Evolutionary conservation across 31 red algal species (phyloP).

Genomic region (Porphyra umbilicalis): DNA sequence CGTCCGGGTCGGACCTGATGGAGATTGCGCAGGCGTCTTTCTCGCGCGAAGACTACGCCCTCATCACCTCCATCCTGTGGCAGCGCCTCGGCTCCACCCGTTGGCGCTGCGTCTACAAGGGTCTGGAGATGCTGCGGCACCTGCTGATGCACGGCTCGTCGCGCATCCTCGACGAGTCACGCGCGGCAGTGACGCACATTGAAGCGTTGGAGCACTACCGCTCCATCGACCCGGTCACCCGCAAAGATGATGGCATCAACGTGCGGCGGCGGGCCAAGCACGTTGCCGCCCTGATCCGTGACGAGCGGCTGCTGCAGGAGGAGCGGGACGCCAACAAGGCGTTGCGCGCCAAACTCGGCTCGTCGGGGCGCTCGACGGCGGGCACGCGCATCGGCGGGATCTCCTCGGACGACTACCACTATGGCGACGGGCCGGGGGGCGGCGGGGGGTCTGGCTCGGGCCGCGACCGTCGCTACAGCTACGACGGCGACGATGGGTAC

Average conservation of each 20-base stretch:
- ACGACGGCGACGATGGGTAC: constrained; percentile 32
- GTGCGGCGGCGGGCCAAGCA: constrained; percentile 71
- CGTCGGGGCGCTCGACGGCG: not conserved
- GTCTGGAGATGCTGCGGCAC: constrained; percentile 60
- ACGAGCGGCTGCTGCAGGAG: constrained; percentile 58
- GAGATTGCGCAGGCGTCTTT: constrained; percentile 75
- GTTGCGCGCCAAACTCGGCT: constrained; percentile 57
- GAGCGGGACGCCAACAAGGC: constrained; percentile 74
- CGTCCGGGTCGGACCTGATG: constrained; percentile 69
- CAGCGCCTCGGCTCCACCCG: constrained; percentile 67
- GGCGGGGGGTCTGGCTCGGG: not conserved
- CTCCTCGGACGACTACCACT: constrained; percentile 64
- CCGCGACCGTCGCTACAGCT: constrained; percentile 8
- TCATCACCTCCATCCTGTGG: constrained; percentile 94
- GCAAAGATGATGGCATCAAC: constrained; percentile 62
- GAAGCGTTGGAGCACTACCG: constrained; percentile 69
- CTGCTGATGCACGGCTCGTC: constrained; percentile 80
- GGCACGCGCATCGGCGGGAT: constrained; percentile 37
- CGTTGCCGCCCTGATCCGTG: constrained; percentile 63
- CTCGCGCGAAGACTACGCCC: constrained; percentile 81
- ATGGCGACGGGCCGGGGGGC: not conserved
- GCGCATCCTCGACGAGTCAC: constrained; percentile 68
- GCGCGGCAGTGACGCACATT: constrained; percentile 54
- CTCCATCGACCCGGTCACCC: constrained; percentile 42
- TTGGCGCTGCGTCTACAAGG: constrained; percentile 92